Percentiles rank a stretch among this genome's conserved stretches.
Conservation (phyloP, 129 eudicot genomes). For the Pseudognaphalium luteoalbum region DNA sequence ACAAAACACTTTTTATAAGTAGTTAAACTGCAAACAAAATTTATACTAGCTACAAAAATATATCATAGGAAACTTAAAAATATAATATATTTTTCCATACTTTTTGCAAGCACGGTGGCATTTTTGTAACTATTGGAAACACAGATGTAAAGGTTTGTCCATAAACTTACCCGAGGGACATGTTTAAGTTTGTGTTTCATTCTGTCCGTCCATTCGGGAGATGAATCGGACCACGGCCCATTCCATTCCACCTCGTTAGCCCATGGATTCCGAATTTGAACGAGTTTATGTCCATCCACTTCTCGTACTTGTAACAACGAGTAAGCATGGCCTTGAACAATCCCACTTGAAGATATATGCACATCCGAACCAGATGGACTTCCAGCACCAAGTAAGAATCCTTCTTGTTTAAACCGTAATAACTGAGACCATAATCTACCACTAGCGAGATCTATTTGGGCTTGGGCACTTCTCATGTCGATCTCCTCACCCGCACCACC, state of each 20-base stretch:
- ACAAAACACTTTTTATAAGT: not conserved
- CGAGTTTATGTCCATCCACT: slow-evolving; percentile 90
- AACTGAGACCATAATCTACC: slow-evolving; percentile 98
- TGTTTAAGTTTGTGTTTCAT: slow-evolving; percentile 97
- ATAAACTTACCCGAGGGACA: slow-evolving; percentile 61
- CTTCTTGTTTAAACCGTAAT: slow-evolving; percentile 94
- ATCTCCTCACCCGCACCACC: slow-evolving; percentile 99
- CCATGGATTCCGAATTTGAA: slow-evolving; percentile 99
- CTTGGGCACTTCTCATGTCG: slow-evolving; percentile 98
- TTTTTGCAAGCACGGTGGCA: not conserved
- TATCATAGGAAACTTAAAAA: not conserved
- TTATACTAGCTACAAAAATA: too few species aligned
- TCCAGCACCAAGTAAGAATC: slow-evolving; percentile 93
- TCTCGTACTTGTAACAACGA: slow-evolving; percentile 95
- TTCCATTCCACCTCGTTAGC: slow-evolving; percentile 99
- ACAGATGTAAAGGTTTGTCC: not conserved
- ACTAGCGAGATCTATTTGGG: slow-evolving; percentile 98
- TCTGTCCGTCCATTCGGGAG: slow-evolving; percentile 97
- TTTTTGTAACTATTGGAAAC: not conserved
- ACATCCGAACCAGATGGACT: slow-evolving; percentile 99
- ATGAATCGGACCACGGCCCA: slow-evolving; percentile 98
- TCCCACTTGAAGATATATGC: slow-evolving; percentile 92
- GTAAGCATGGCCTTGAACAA: slow-evolving; percentile 99
- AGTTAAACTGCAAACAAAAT: not conserved
- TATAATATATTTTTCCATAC: not conserved